Base-by-base conservation (phyloP, 169 alveolate species). In the Cryptosporidium baileyi region DNA sequence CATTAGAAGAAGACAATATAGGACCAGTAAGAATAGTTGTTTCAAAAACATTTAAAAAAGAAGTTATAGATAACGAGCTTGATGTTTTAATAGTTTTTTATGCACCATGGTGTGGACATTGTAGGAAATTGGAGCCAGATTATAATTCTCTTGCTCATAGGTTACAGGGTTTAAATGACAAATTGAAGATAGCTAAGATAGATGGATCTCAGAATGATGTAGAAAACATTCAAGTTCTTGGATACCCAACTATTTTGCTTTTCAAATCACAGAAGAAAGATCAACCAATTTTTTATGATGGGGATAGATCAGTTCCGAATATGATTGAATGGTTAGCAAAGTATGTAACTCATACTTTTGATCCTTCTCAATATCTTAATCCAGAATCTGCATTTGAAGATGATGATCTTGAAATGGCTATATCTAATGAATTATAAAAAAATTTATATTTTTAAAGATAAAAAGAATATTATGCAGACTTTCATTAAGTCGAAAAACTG, bases 51-150 rank as follows among this genome's bases (percentile, higher is more conserved):
- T 74, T 74, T 61, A 32, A 74, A 81, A 74, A 51, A 54, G 85
- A 74, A 40, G 85, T 74, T 24, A 24, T 74, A 4, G 67, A 74
- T 9, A 19, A 43, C 9, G 17, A 74, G 49, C 59, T 89, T 28
- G 85, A 90, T 67, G 90, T 91, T 7, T 82, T 94, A 30, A 91
- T 94, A 59, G 92, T 92, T 80, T 94, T 93, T 89, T 93, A 89
- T 47, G 95, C 97, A 34, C 95, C 95, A 30, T 91, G 96, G 96
- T 95, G 98, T 60, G 96, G 95, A 11, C 96, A 93, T 90, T 95
- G 98, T 74, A 92, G 95, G 85, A 60, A 88, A 19, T 51, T 95
- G 49, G 93, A 93, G 36, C 95, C 96, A 41, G 95, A 94, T 79
- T 95, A 89, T 34, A 52, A 74, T 54, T n/a, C 49, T n/a, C 85